A percentile compares a stretch with the other conserved stretches of the same genome.
Evolutionary conservation across 2,329 filamentous ascomycete genomes (phyloP).

Genomic region (Epichloe festucae): DNA sequence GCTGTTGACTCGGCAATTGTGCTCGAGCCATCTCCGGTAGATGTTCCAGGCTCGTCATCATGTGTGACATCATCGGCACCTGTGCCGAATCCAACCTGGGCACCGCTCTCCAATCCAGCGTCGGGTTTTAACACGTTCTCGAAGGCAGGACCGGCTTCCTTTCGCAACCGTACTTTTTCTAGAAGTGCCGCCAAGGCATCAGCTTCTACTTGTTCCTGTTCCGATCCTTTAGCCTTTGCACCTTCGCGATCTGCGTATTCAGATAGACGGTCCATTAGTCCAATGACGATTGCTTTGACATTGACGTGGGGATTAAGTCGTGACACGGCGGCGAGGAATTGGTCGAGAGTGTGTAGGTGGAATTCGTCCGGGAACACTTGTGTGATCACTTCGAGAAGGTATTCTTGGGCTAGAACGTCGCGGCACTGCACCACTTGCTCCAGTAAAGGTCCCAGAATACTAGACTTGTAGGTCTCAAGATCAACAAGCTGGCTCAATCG

Average conservation of each 20-base stretch:
- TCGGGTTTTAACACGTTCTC: constrained; percentile 15
- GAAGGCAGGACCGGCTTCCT: constrained; percentile 26
- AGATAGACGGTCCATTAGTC: constrained; percentile 90
- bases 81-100: constrained; percentile 19
- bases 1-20: constrained; percentile 19
- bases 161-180: constrained; percentile 60
- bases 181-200: constrained; percentile 69
- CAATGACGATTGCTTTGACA: constrained; percentile 95
- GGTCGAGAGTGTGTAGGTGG: constrained; percentile 90
- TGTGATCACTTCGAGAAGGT: constrained; percentile 93
- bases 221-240: constrained; percentile 54
- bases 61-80: constrained; percentile 17
- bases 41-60: constrained; percentile 7
- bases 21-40: constrained; percentile 19
- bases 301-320: constrained; percentile 93
- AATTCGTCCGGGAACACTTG: constrained; percentile 99
- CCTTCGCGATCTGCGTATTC: constrained; percentile 88
- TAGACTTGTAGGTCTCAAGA: constrained; percentile 82
- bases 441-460: constrained; percentile 75
- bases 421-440: constrained; percentile 97
- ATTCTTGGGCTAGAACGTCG: constrained; percentile 93
- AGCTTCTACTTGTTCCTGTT: constrained; percentile 67
- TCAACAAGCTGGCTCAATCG: constrained; percentile 91
- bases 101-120: constrained; percentile 20
- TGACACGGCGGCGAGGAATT: constrained; percentile 86